These are phyloP conservation scores for Aethionema arabicum DNA, from an alignment of 345 rosid genomes.

Conservation along the genomic window DNA sequence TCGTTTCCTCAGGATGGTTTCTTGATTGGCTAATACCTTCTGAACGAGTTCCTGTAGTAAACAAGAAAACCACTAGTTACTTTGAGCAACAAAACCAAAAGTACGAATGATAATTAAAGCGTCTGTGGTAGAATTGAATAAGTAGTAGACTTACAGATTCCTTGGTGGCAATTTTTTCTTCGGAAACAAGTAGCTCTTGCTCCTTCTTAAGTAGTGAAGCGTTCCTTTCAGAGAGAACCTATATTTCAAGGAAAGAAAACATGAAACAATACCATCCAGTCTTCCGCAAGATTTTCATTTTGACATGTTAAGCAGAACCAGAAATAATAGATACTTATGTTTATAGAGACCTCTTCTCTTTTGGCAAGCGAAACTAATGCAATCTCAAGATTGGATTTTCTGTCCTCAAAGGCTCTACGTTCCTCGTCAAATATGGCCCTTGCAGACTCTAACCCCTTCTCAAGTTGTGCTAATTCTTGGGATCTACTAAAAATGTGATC, in stretches of 20 bases:
- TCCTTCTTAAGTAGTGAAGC: conserved; percentile 61
- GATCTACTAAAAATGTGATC: conserved; percentile 63
- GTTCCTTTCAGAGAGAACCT: conserved; percentile 65
- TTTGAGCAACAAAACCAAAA: conserved; percentile 14
- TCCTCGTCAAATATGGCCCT: conserved; percentile 57
- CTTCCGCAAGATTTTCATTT: not conserved
- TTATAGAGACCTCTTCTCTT: conserved; percentile 75
- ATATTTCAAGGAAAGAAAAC: conserved; percentile 25
- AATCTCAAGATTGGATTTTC: conserved; percentile 60
- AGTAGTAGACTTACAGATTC: conserved; percentile 68
- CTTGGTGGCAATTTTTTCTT: conserved; percentile 64
- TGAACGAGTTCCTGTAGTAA: conserved; percentile 56
- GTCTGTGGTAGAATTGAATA: conserved; percentile 13
- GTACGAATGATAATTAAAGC: conserved; percentile 14
- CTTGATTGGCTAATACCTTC: conserved; percentile 63
- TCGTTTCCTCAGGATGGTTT: conserved; percentile 55
- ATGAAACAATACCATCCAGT: conserved; percentile 16
- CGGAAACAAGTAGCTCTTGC: conserved; percentile 67
- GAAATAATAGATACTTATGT: conserved; percentile 7
- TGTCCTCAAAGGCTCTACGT: conserved; percentile 46
- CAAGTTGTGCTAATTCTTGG: conserved; percentile 60
- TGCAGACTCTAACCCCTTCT: conserved; percentile 59
- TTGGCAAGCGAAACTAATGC: conserved; percentile 46
- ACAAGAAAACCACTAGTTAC: not conserved
- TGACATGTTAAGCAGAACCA: conserved; percentile 8